A percentile compares a stretch with the other conserved stretches of the same genome.
Conservation (phyloP, 75 land plant species). For the Ceratopteris richardii region DNA sequence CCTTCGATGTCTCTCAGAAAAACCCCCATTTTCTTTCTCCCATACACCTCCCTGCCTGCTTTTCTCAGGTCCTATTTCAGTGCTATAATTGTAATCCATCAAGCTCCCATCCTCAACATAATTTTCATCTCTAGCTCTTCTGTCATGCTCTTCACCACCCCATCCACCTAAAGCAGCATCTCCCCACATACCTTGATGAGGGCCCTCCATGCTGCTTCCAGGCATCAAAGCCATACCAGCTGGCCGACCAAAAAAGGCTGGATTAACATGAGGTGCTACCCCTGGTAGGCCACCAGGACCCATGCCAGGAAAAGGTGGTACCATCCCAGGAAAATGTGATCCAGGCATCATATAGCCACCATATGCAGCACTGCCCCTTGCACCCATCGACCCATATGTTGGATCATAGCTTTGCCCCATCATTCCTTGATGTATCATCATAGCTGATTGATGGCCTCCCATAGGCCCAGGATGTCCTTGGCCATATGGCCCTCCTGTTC, state of each 20-base stretch:
- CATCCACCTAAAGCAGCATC: constrained; percentile 66
- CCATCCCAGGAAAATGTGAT: constrained; percentile 56
- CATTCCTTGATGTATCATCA: constrained; percentile 80
- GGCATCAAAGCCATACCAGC: constrained; percentile 74
- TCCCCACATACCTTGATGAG: constrained; percentile 60
- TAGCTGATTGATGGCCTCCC: constrained; percentile 57
- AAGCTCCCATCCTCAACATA: constrained; percentile 64
- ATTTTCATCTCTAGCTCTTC: constrained; percentile 57
- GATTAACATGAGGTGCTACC: constrained; percentile 88
- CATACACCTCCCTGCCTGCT: constrained; percentile 29
- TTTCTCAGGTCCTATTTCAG: constrained; percentile 47
- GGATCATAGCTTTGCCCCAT: constrained; percentile 83
- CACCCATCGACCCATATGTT: constrained; percentile 62
- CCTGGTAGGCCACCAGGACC: constrained; percentile 63
- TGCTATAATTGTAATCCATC: constrained; percentile 56
- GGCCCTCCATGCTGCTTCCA: constrained; percentile 51
- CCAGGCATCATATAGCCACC: constrained; percentile 53
- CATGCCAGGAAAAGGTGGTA: constrained; percentile 60
- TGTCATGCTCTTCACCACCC: constrained; percentile 62
- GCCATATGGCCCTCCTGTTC: constrained; percentile 40
- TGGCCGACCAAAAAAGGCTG: constrained; percentile 80
- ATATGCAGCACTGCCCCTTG: constrained; percentile 40
- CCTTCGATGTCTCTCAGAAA: constrained; percentile 48
- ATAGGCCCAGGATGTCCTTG: constrained; percentile 49
- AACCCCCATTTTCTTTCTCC: constrained; percentile 51